phyloP scores from a whole-genome alignment of 805 yeast genomes.

The Ogataea nitratoaversa region DNA sequence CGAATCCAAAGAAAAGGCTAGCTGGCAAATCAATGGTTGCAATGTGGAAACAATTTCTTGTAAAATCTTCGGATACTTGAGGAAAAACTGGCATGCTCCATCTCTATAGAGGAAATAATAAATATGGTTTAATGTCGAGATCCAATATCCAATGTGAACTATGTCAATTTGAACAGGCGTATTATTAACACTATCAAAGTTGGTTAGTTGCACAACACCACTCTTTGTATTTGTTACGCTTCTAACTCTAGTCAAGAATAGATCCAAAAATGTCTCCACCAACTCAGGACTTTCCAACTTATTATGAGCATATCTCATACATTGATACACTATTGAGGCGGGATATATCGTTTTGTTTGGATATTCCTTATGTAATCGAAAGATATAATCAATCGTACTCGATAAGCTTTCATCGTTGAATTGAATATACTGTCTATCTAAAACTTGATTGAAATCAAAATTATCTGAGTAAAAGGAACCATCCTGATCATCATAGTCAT shows the following conservation, averaged over 20 bases:
- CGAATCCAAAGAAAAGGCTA: constrained; percentile 61
- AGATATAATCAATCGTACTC: constrained; percentile 43
- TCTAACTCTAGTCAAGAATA: constrained; percentile 58
- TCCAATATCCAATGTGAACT: constrained; percentile 79
- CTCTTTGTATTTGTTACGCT: constrained; percentile 56
- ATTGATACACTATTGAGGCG: constrained; percentile 66
- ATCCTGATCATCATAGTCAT: constrained; percentile 29
- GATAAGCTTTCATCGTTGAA: constrained; percentile 59
- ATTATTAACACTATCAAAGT: constrained; percentile 1
- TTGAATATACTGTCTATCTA: constrained; percentile 56
- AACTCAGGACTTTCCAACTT: constrained; percentile 51
- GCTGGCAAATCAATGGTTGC: constrained; percentile 61
- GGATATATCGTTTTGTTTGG: constrained; percentile 55
- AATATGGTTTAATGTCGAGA: constrained; percentile 71
- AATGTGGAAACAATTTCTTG: constrained; percentile 54
- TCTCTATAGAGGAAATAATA: constrained; percentile 75
- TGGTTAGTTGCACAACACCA: constrained; percentile 41
- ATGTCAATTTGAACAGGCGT: constrained; percentile 49
- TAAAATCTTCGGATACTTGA: constrained; percentile 50
- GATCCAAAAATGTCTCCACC: constrained; percentile 54
- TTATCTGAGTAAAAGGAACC: constrained; percentile 29
- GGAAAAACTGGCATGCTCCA: constrained; percentile 45
- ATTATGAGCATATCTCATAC: constrained; percentile 63
- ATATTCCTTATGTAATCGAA: constrained; percentile 38
- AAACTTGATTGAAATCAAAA: constrained; percentile 53